Evolutionary conservation across 1,284 basidiomycete genomes (phyloP).

Genomic region (Heimioporus retisporus): DNA sequence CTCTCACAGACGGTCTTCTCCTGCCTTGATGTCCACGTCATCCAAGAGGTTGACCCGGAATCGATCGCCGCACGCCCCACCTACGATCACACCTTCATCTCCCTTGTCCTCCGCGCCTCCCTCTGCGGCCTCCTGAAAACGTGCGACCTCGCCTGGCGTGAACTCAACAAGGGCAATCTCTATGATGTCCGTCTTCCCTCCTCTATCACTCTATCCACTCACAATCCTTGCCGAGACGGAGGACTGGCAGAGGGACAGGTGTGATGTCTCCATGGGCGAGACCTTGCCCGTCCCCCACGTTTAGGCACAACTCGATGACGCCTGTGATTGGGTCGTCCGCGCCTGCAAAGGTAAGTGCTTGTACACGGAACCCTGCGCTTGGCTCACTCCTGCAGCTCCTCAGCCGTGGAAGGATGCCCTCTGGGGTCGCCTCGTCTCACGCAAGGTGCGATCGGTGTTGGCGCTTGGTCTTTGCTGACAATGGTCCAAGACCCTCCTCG

Average conservation of each 20-base stretch:
- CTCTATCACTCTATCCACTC: slow-evolving; percentile 22
- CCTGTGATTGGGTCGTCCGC: slow-evolving; percentile 59
- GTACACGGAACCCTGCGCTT: background rate
- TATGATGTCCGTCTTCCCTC: slow-evolving; percentile 71
- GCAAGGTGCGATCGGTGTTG: slow-evolving; percentile 55
- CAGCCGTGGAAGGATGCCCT: slow-evolving; percentile 60
- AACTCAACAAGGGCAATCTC: slow-evolving; percentile 78
- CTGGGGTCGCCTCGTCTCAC: slow-evolving; percentile 62
- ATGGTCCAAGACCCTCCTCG: slow-evolving; percentile 44
- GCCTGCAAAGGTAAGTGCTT: slow-evolving; percentile 51
- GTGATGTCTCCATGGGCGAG: slow-evolving; percentile 84
- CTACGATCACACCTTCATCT: slow-evolving; percentile 65
- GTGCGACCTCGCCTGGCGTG: slow-evolving; percentile 86
- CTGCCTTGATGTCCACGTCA: slow-evolving; percentile 80
- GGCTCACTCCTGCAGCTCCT: slow-evolving; percentile 43
- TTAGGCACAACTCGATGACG: slow-evolving; percentile 70
- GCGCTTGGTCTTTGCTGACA: slow-evolving; percentile 13
- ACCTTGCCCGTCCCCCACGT: slow-evolving; percentile 69
- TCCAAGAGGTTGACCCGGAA: slow-evolving; percentile 71
- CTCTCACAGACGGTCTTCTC: slow-evolving; percentile 91
- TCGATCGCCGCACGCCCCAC: slow-evolving; percentile 48
- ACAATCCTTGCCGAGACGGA: slow-evolving; percentile 65
- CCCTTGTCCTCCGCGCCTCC: slow-evolving; percentile 76
- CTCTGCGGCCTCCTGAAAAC: slow-evolving; percentile 85
- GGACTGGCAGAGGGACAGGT: slow-evolving; percentile 91